Base-by-base conservation (phyloP, 768 basidiomycete genomes). In the Kwoniella dejecticola region DNA sequence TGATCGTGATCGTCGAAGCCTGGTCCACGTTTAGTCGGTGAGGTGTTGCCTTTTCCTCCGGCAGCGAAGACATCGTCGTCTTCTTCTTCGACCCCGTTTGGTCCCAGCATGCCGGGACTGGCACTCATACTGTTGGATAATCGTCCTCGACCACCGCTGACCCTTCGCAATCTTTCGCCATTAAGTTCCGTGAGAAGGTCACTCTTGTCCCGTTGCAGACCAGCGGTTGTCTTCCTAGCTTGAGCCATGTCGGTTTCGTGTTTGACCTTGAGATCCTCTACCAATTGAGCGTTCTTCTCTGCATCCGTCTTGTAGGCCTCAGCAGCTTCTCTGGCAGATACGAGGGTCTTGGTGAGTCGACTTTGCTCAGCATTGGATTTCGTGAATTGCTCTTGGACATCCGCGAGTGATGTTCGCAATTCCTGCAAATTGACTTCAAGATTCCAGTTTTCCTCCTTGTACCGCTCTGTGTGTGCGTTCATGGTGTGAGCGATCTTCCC, bases 361-460 rank as follows among this genome's bases (percentile, higher is more conserved):
- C 91, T 89, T 65, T 89, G 86, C 66, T 97, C 96, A 36, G 85
- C 81, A 72, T 94, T 91, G 21, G 90, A 81, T 45, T 90, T 87
- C 65, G 85, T 83, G 3, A 83, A 80, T 7, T 86, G 82, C 17
- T 86, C 79, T 64, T 90, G 87, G 1, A 85, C 83, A 49, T 89
- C 87, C 29, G 83, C 74, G 46, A 89, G 82, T 66, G 89, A 86
- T 0, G 84, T 81, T 38, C 88, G 87, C 23, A 93, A 83, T 61
- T 96, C 93, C 77, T 98, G 95, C 27, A 92, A 82, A 15, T 85
- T 85, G 49, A 97, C 92, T 81, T 98, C 95, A 59, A 97, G 86
- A 74, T 98, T 95, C 96, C 96, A 98, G 77, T 96, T 98, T 80
- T 94, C 92, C 80, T 98, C 95, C 80, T 92, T 92, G 85, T 87